phyloP scores from a whole-genome alignment of 768 basidiomycete species.

The Pisolithus albus region DNA sequence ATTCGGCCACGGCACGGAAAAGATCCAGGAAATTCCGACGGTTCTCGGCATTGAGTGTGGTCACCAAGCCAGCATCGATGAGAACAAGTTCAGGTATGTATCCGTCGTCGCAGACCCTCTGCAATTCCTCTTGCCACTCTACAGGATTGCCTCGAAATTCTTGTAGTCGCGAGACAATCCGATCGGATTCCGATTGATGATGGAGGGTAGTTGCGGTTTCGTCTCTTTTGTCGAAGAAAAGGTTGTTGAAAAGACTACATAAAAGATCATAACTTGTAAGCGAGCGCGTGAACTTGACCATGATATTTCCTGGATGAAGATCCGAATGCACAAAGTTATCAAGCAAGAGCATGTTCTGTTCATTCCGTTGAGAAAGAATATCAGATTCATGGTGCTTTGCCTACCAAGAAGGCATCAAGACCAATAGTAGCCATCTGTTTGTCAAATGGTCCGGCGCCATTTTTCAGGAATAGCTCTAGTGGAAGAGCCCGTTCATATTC shows the following conservation, averaged over 20 bases:
- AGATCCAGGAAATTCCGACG: slow-evolving; percentile 93
- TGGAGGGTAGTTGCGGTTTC: slow-evolving; percentile 17
- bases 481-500: slow-evolving; percentile 92
- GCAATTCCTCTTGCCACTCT: slow-evolving; percentile 68
- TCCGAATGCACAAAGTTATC: slow-evolving; percentile 97
- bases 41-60: slow-evolving; percentile 75
- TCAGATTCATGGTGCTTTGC: slow-evolving; percentile 20
- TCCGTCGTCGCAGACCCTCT: slow-evolving; percentile 53
- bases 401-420: slow-evolving; percentile 88
- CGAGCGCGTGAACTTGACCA: slow-evolving; percentile 94
- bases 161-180: slow-evolving; percentile 66
- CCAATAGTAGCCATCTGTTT: slow-evolving; percentile 86
- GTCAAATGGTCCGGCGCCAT: slow-evolving; percentile 91
- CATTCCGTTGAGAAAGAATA: slow-evolving; percentile 3
- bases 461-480: slow-evolving; percentile 75
- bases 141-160: slow-evolving; percentile 48
- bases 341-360: slow-evolving; percentile 91
- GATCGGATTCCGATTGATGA: slow-evolving; percentile 41
- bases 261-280: slow-evolving; percentile 61
- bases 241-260: slow-evolving; percentile 47
- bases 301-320: slow-evolving; percentile 91
- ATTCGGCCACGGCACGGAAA: slow-evolving; percentile 91
- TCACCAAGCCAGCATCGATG: slow-evolving; percentile 94
- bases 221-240: slow-evolving; percentile 45
- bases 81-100: slow-evolving; percentile 94